A percentile compares a stretch with the other conserved stretches of the same genome.
These are phyloP conservation scores for Boeremia exigua DNA, from an alignment of 2,329 filamentous ascomycete genomes.

Conservation along the genomic window DNA sequence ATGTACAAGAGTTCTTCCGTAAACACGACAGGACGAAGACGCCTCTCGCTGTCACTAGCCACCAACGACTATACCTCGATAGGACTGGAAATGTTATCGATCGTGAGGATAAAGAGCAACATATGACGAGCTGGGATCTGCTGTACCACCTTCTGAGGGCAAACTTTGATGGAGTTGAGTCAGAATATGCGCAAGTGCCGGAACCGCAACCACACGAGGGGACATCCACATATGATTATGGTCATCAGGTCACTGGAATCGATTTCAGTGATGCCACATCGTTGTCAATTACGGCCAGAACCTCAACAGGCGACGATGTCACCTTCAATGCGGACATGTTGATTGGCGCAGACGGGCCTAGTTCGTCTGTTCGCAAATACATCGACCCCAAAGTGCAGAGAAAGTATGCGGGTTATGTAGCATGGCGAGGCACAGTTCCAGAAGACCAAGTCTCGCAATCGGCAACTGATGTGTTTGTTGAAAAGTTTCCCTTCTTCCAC, in stretches of 20 bases:
- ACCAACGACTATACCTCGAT: conserved; percentile 30
- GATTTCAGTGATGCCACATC: not conserved
- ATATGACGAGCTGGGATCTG: conserved; percentile 41
- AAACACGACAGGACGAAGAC: conserved; percentile 28
- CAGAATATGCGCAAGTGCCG: conserved; percentile 25
- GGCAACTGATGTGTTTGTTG: conserved; percentile 22
- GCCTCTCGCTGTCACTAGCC: conserved; percentile 24
- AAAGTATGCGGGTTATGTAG: conserved; percentile 36
- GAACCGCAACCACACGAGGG: conserved; percentile 21
- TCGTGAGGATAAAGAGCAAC: conserved; percentile 25
- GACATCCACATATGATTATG: conserved; percentile 25
- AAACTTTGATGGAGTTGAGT: conserved; percentile 33
- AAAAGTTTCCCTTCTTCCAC: conserved; percentile 31
- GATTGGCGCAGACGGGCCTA: conserved; percentile 35
- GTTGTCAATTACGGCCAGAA: conserved; percentile 2
- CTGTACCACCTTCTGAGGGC: conserved; percentile 34
- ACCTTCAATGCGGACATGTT: conserved; percentile 27
- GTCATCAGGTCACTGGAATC: conserved; percentile 23
- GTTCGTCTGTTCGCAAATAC: conserved; percentile 28
- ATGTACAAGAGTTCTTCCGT: conserved; percentile 32
- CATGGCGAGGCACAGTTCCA: conserved; percentile 36
- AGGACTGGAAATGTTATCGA: conserved; percentile 25
- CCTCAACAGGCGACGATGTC: conserved; percentile 6
- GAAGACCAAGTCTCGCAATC: conserved; percentile 24
- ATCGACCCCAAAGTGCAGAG: conserved; percentile 20